These are phyloP conservation scores for Alternaria gaisen DNA, from an alignment of 2,329 filamentous ascomycete genomes.

Conservation along the genomic window DNA sequence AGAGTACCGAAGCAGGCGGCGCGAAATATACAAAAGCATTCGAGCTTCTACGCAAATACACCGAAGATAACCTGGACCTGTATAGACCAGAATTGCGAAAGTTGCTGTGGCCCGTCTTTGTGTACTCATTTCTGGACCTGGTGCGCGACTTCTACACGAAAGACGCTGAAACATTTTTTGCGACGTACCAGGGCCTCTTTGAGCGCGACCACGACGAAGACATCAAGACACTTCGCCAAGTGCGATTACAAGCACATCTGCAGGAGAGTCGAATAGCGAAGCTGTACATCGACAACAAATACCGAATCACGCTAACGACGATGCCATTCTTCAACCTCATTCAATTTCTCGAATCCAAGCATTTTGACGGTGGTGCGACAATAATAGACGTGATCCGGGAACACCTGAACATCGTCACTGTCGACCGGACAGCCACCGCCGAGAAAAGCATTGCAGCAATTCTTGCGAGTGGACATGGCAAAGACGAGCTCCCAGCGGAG, in stretches of 20 bases:
- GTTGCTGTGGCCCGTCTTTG: conserved; percentile 90
- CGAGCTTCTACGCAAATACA: conserved; percentile 78
- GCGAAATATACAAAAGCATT: conserved; percentile 81
- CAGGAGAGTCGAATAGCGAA: conserved; percentile 79
- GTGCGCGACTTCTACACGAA: conserved; percentile 74
- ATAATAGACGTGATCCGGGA: conserved; percentile 77
- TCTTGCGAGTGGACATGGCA: conserved; percentile 63
- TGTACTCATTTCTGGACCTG: conserved; percentile 89
- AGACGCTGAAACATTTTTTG: conserved; percentile 78
- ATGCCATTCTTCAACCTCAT: conserved; percentile 84
- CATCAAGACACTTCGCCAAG: conserved; percentile 74
- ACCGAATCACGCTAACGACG: conserved; percentile 87
- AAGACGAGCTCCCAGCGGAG: conserved; percentile 67
- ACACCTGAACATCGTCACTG: conserved; percentile 66
- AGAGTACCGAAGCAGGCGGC: conserved; percentile 73
- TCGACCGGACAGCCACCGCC: conserved; percentile 63
- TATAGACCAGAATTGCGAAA: conserved; percentile 92
- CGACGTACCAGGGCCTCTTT: conserved; percentile 73
- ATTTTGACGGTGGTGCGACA: conserved; percentile 79
- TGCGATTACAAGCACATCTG: conserved; percentile 81
- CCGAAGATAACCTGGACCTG: conserved; percentile 89
- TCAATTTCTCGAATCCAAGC: conserved; percentile 88
- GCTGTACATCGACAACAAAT: conserved; percentile 86
- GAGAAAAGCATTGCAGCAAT: conserved; percentile 69
- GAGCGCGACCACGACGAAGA: conserved; percentile 82